These are phyloP conservation scores for Podaxis mareebaensis DNA, from an alignment of 768 basidiomycete species.

Conservation along the genomic window DNA sequence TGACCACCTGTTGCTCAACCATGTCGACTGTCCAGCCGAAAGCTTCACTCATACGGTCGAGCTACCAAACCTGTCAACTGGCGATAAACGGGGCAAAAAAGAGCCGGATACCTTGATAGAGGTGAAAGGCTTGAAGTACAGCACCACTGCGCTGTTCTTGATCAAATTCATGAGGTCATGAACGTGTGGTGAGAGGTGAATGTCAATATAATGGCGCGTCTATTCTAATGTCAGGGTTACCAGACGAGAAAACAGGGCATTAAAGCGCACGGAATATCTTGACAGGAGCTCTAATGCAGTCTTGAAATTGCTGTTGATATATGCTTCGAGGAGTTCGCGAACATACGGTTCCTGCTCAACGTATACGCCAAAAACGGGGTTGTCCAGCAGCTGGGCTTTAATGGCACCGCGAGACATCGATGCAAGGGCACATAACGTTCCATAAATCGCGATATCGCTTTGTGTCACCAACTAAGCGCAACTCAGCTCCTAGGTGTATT, in stretches of 20 bases:
- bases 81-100: too few species aligned
- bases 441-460: constrained; percentile 85
- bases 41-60: constrained; percentile 82
- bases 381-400: constrained; percentile 66
- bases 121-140: constrained; percentile 91
- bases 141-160: constrained; percentile 73
- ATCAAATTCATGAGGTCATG: constrained; percentile 65
- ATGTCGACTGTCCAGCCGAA: constrained; percentile 81
- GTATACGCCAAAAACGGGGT: constrained; percentile 68
- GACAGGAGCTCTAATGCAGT: constrained; percentile 74
- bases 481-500: background rate
- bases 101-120: constrained; percentile 48
- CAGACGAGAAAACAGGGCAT: constrained; percentile 1
- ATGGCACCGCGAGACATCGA: constrained; percentile 70
- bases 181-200: constrained; percentile 75
- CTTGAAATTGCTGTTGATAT: constrained; percentile 87
- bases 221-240: constrained; percentile 27
- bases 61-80: constrained; percentile 25
- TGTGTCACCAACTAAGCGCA: constrained; percentile 65
- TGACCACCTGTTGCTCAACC: constrained; percentile 72
- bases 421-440: constrained; percentile 81
- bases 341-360: constrained; percentile 87
- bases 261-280: constrained; percentile 59
- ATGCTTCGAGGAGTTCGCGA: constrained; percentile 83
- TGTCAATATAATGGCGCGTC: constrained; percentile 78